These are phyloP conservation scores for Neonectria coccinea DNA, from an alignment of 2,329 filamentous ascomycete species.

Conservation along the genomic window DNA sequence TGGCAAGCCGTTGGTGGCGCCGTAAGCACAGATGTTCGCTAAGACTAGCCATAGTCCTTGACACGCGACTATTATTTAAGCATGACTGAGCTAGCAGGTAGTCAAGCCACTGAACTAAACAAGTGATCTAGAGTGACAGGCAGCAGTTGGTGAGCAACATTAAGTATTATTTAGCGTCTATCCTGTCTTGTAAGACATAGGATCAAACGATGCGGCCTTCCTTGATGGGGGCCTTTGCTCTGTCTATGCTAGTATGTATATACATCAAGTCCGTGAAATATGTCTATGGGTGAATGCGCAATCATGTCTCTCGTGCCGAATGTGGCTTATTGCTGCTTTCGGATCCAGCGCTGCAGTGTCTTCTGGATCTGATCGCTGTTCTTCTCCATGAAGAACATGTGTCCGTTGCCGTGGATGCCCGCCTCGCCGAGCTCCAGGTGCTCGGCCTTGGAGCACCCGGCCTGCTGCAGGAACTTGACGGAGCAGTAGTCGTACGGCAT, in stretches of 20 bases:
- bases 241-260: not conserved
- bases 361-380: constrained; percentile 38
- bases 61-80: not conserved
- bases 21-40: not conserved
- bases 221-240: not conserved
- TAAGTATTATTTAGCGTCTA: not conserved
- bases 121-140: too few relatives aligned
- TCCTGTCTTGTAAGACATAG: not conserved
- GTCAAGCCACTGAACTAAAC: not conserved
- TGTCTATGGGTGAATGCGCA: not conserved
- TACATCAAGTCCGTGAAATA: not conserved
- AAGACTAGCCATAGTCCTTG: too few relatives aligned
- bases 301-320: not conserved
- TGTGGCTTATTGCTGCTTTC: not conserved
- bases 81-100: not conserved
- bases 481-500: constrained; percentile 40
- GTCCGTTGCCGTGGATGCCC: constrained; percentile 39
- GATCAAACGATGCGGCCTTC: not conserved
- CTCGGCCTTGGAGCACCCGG: constrained; percentile 36
- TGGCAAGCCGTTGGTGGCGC: not conserved
- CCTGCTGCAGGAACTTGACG: constrained; percentile 36
- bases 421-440: constrained; percentile 36
- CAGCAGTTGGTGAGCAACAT: not conserved
- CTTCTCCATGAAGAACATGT: constrained; percentile 44
- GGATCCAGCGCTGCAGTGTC: constrained; percentile 34